Evolutionary conservation across 108 stramenopile genomes (phyloP), one percentile per base, ranked within the genome.

Genomic region (Bacterosira constricta): DNA sequence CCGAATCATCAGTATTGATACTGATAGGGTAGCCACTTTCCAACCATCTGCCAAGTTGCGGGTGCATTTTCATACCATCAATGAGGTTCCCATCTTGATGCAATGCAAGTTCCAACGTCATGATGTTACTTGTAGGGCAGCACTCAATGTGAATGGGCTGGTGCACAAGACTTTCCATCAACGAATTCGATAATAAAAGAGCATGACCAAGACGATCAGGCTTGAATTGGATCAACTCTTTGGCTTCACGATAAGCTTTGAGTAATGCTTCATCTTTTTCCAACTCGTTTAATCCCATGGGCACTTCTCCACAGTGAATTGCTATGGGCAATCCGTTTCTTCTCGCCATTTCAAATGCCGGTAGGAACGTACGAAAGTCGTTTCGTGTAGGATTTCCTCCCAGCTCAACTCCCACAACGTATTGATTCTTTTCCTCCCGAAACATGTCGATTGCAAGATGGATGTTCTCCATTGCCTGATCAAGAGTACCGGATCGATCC

Each of bases 361-460:
- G 53, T 47, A 68, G 62, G 67, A 86, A 90, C 21, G 78, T 63
- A 13, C 32, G 10, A 58, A 86, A 87, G 11, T 77, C 65, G 63
- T 85, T 73, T 58, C 76, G 68, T 9, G 66, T 61, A n/a, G 96
- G 96, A 64, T 96, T 96, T 8, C 95, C 96, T 41, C 93, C 90
- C n/a, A 97, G 73, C 64, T 97, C 96, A 3, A 97, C 78, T 35
- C 95, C 96, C 10, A 96, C 90, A 13, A 97, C 70, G 26, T 69
- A 58, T 11, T 49, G 13, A 13, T 53, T 41, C 39, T 80, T 36
- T 25, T 66, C 66, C 21, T 69, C 38, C 17, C n/a, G n/a, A n/a
- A 29, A 27, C 17, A 90, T 63, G 27, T 86, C 70, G 12, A 83
- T 63, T 5, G 90, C 89, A 49, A 95, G 58, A 34, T 81, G 53